These are phyloP conservation scores for Backusella mclennaniae DNA, from an alignment of 192 early-diverging fungal genomes.

Conservation along the genomic window DNA sequence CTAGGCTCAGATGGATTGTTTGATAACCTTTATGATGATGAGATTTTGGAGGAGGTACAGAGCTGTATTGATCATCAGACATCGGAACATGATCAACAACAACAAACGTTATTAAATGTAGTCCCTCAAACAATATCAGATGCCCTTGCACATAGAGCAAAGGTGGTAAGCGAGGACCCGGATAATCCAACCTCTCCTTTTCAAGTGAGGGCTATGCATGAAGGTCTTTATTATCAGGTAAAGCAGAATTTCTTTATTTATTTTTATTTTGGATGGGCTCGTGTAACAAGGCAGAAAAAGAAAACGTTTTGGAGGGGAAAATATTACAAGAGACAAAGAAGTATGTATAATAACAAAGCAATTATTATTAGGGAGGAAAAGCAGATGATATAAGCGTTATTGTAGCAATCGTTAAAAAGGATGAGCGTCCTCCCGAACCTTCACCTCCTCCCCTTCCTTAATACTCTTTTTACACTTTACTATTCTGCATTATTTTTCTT, in stretches of 20 bases:
- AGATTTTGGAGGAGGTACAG: constrained; percentile 88
- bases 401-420: constrained; percentile 76
- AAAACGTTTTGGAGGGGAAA: constrained; percentile 26
- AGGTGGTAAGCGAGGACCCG: constrained; percentile 77
- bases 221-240: constrained; percentile 65
- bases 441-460: constrained; percentile 12
- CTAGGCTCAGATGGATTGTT: constrained; percentile 94
- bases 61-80: constrained; percentile 32
- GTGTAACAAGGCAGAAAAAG: not conserved
- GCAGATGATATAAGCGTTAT: constrained; percentile 90
- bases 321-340: not conserved
- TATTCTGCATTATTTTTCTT: constrained; percentile 3
- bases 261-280: too few species aligned
- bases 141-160: constrained; percentile 75
- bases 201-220: constrained; percentile 89
- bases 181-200: constrained; percentile 81
- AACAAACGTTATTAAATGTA: constrained; percentile 24
- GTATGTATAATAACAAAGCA: not conserved
- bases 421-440: constrained; percentile 62
- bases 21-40: constrained; percentile 98
- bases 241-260: not conserved
- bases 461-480: not conserved
- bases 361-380: constrained; percentile 88
- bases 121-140: constrained; percentile 80
- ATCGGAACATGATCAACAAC: constrained; percentile 20